phyloP scores from a whole-genome alignment of 208 protist genomes.

The Wallacemonas collosoma region DNA sequence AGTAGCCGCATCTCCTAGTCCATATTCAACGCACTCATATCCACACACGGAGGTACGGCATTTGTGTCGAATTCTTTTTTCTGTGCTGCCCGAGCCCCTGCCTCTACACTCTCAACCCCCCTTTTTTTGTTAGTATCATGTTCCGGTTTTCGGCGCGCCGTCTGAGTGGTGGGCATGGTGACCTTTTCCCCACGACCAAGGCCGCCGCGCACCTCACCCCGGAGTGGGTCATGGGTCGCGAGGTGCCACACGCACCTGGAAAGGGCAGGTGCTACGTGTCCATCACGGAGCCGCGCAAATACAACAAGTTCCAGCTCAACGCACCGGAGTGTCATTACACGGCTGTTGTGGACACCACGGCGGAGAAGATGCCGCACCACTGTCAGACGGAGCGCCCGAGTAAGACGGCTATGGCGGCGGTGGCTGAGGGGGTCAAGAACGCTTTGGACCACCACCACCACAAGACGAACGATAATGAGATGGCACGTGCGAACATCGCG shows the following conservation, averaged over 20 bases:
- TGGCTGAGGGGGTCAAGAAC: slow-evolving; percentile 34
- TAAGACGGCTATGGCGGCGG: slow-evolving; percentile 23
- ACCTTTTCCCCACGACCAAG: slow-evolving; percentile 86
- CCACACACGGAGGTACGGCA: background rate
- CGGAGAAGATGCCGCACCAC: slow-evolving; percentile 21
- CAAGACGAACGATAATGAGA: slow-evolving; percentile 36
- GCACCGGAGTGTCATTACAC: slow-evolving; percentile 39
- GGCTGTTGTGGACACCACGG: slow-evolving; percentile 21
- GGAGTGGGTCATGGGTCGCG: slow-evolving; percentile 57
- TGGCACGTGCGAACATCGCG: slow-evolving; percentile 70
- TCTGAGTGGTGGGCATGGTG: slow-evolving; percentile 65
- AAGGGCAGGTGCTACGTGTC: slow-evolving; percentile 53
- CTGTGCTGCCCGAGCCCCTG: background rate
- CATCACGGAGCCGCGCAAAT: slow-evolving; percentile 36
- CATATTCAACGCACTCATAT: background rate
- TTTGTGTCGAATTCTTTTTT: slow-evolving; percentile 20
- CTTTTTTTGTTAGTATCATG: slow-evolving; percentile 6
- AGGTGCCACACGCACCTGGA: slow-evolving; percentile 51
- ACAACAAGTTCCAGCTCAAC: slow-evolving; percentile 55
- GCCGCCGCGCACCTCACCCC: slow-evolving; percentile 63
- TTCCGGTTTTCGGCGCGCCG: slow-evolving; percentile 35
- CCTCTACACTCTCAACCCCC: background rate
- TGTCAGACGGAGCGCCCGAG: slow-evolving; percentile 37
- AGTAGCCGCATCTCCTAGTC: background rate
- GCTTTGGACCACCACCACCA: slow-evolving; percentile 37